Evolutionary conservation across 2,329 filamentous ascomycete genomes (phyloP), one percentile per base, ranked within the genome.

Genomic region (Claviceps sp.): DNA sequence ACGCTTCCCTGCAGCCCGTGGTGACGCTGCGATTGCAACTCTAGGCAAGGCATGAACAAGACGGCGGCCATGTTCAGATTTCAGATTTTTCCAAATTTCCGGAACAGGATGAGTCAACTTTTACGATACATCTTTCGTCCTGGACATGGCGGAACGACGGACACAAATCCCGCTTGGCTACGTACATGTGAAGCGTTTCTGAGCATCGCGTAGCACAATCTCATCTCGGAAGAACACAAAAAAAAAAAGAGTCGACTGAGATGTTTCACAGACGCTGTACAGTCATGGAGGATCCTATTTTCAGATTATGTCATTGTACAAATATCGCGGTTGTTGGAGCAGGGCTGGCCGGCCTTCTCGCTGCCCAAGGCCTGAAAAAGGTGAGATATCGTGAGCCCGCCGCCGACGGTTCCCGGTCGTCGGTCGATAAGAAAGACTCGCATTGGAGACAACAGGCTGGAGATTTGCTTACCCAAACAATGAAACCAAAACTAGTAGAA

Each of bases 271-370:
- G 9, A 34, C 30, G 3, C 9, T 34, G 30, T 34, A 34, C 9
- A 34, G 1, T 34, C 30, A 34, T 34, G 30, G 9, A 34, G 1
- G 4, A 4, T 4, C 30, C 30, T 4, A 34, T 34, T 34, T 34
- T 34, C 30, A 34, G 4, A 11, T 11, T 34, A 34, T 34, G 30
- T 34, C 30, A 11, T 34, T 34, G 30, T 11, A 54, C 50, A 4
- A 62, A 56, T 48, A 60, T 70, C 46, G 60, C 62, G 45, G 62
- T 71, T 41, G 56, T 72, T 22, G 67, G 67, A 13, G 63, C 67
- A 22, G 67, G 67, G n/a, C 58, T 70, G 40, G 67, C 66, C 5
- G 67, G 67, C 6, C 55, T 70, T 20, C 58, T 68, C n/a, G 57
- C 59, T 5, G 67, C 66, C 5, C 67, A 70, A n/a, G 67, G 62